Evolutionary conservation across 2,329 filamentous ascomycete species (phyloP), one percentile per base, ranked within the genome.

Genomic region (Penicillium italicum): DNA sequence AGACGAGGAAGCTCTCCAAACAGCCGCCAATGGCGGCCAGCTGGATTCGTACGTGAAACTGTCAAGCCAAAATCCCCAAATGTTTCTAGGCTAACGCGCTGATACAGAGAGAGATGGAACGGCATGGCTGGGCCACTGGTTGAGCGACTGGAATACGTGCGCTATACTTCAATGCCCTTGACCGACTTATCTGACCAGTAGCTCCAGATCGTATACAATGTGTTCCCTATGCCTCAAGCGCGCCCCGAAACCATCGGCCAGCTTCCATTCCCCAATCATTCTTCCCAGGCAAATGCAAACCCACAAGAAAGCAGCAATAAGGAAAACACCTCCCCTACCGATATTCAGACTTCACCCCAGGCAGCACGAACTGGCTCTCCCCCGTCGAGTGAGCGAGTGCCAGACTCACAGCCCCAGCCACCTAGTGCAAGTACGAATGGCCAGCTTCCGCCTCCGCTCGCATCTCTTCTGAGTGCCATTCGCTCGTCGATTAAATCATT

Each of bases 171-270:
- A 42, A 55, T 20, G 0, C 10, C 10, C 10, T 22, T 30, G 9
- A 10, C n/a, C 31, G n/a, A 44, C 38, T 18, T 46, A 28, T 57
- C 51, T 62, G 43, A 60, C 50, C 28, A 22, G 8, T 31, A 33
- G 18, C 9, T 50, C n/a, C 37, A 95, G 90, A 93, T 91, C 63
- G 83, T 89, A 38, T 82, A 84, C 72, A 80, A 85, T 69, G 86
- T 87, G 50, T 96, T 96, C 66, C 85, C 89, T 40, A 86, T 88
- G 64, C 89, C 89, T 11, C 79, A 77, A 50, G 74, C 84, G 50
- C 80, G 76, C 41, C 72, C 75, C 57, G 60, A 62, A 34, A 36
- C 57, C 30, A 41, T 46, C 31, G 53, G 57, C 50, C 65, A 66
- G 37, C 69, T 63, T 45, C 59, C 58, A 36, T 65, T 62, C 38